Conservation (phyloP, 805 yeast genomes). For the Sugiyamaella chiloensis region DNA sequence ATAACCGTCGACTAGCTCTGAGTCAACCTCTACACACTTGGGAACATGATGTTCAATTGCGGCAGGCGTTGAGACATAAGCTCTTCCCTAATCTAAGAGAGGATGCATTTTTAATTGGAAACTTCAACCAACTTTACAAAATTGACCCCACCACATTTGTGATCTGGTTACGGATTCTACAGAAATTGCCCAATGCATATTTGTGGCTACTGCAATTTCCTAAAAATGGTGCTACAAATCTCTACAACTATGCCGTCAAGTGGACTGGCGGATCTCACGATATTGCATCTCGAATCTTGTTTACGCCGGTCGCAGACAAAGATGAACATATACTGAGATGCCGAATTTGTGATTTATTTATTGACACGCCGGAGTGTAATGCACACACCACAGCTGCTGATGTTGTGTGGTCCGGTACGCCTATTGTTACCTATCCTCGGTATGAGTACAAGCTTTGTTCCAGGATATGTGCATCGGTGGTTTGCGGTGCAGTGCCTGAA, state of each 20-base stretch:
- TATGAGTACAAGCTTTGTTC: constrained; percentile 33
- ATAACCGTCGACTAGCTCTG: not conserved
- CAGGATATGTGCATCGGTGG: constrained; percentile 31
- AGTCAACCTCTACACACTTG: constrained; percentile 19
- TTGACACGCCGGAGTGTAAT: constrained; percentile 37
- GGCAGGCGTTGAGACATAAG: constrained; percentile 22
- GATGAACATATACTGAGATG: constrained; percentile 31
- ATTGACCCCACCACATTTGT: constrained; percentile 32
- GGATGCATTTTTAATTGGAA: constrained; percentile 30
- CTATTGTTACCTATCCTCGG: constrained; percentile 32
- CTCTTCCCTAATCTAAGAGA: constrained; percentile 29
- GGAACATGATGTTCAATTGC: constrained; percentile 24
- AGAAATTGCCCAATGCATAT: constrained; percentile 29
- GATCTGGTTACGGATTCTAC: constrained; percentile 30
- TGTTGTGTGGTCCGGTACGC: constrained; percentile 34
- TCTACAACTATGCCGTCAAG: constrained; percentile 24
- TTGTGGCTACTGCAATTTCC: constrained; percentile 36
- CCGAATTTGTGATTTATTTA: constrained; percentile 32
- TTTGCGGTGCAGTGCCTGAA: constrained; percentile 23
- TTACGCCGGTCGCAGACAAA: constrained; percentile 35
- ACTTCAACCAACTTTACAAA: constrained; percentile 35
- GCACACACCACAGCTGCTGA: constrained; percentile 38
- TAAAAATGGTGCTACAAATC: constrained; percentile 26
- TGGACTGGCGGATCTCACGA: constrained; percentile 27
- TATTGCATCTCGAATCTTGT: constrained; percentile 27